Conservation (phyloP, 352 stramenopile species). For the Phytophthora pluvialis region DNA sequence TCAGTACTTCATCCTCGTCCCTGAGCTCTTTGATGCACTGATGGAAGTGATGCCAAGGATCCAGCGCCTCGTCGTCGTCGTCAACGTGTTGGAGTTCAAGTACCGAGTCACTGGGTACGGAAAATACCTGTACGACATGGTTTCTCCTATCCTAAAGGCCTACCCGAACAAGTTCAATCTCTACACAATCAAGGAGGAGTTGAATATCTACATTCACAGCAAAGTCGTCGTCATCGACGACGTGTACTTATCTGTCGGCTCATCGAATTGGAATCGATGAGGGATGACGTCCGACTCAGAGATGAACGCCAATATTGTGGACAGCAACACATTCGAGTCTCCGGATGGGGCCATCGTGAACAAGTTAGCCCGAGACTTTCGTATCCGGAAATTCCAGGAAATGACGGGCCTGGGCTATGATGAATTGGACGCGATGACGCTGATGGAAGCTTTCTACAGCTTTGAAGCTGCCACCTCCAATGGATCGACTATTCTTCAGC, state of each 20-base stretch:
- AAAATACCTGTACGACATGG: constrained; percentile 59
- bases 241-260: constrained; percentile 61
- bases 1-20: constrained; percentile 42
- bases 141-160: constrained; percentile 43
- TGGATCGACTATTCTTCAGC: constrained; percentile 32
- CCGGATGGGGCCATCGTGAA: constrained; percentile 38
- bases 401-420: constrained; percentile 45
- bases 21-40: constrained; percentile 44
- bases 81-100: constrained; percentile 33
- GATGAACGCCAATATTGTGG: constrained; percentile 56
- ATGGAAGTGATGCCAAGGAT: constrained; percentile 49
- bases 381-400: constrained; percentile 64
- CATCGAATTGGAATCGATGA: constrained; percentile 61
- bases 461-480: constrained; percentile 37
- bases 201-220: constrained; percentile 59
- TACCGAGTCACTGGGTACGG: constrained; percentile 35
- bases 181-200: constrained; percentile 42
- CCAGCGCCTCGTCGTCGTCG: constrained; percentile 56
- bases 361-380: constrained; percentile 52
- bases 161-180: constrained; percentile 33
- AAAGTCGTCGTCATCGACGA: constrained; percentile 26
- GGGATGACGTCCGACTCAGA: constrained; percentile 57
- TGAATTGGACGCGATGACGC: constrained; percentile 47
- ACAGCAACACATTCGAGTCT: constrained; percentile 29
- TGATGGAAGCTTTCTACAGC: constrained; percentile 41